A percentile compares a stretch with the other conserved stretches of the same genome.
Conservation (phyloP, 1,284 basidiomycete species). For the Pholiota adiposa region DNA sequence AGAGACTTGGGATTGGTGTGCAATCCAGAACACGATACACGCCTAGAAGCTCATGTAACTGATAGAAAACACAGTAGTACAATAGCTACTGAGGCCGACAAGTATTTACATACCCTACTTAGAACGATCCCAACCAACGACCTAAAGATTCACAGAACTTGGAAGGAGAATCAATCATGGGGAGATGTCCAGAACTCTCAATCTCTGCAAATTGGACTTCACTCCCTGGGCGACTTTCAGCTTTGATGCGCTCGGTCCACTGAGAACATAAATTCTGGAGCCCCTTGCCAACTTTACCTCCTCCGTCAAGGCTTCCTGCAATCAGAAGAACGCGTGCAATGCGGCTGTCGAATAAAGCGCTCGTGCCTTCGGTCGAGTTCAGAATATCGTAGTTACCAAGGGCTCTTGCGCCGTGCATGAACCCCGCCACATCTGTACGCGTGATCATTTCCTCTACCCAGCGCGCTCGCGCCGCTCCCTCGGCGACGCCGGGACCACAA, state of each 20-base stretch:
- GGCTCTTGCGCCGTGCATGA: slow-evolving; percentile 47
- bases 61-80: background rate
- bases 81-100: background rate
- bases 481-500: slow-evolving; percentile 12
- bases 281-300: slow-evolving; percentile 44
- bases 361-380: slow-evolving; percentile 13
- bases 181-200: slow-evolving; percentile 47
- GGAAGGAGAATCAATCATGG: slow-evolving; percentile 52
- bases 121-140: slow-evolving; percentile 28
- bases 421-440: slow-evolving; percentile 43
- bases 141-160: slow-evolving; percentile 38
- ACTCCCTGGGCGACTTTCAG: slow-evolving; percentile 17
- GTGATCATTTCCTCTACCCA: slow-evolving; percentile 42
- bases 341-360: slow-evolving; percentile 30
- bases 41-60: too few species aligned
- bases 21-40: too few species aligned
- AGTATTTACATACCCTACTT: background rate
- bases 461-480: slow-evolving; percentile 22
- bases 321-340: slow-evolving; percentile 41
- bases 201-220: slow-evolving; percentile 36
- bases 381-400: slow-evolving; percentile 48
- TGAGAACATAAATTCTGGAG: slow-evolving; percentile 36
- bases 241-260: slow-evolving; percentile 36
- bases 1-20: too few species aligned
- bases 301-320: slow-evolving; percentile 51